phyloP scores from a whole-genome alignment of 306 rosid species.

The Mimosa pudica region DNA sequence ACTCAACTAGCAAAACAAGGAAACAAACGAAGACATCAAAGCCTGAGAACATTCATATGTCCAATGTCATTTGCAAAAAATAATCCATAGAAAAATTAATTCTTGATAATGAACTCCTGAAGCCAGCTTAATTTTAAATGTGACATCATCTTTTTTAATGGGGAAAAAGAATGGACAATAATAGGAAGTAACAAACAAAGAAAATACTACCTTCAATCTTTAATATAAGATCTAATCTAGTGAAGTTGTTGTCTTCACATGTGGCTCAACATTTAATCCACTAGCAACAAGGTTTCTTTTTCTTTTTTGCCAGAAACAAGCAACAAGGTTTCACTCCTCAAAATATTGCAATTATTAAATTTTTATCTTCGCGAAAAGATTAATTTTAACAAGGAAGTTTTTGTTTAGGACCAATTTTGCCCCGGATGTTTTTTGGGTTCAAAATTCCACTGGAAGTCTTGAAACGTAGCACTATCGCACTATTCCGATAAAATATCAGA shows the following conservation, averaged over 20 bases:
- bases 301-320: too few species aligned
- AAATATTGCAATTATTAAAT: background rate
- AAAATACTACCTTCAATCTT: background rate
- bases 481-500: too few species aligned
- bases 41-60: background rate
- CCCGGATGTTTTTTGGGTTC: too few species aligned
- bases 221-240: background rate
- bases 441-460: too few species aligned
- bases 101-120: slow-evolving; percentile 10
- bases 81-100: background rate
- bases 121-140: slow-evolving; percentile 4
- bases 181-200: background rate
- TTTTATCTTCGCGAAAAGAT: background rate
- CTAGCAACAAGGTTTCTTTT: too few species aligned
- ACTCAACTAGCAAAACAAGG: background rate
- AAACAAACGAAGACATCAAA: background rate
- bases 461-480: too few species aligned
- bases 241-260: background rate
- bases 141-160: background rate
- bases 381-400: too few species aligned
- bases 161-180: background rate
- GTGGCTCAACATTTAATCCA: background rate
- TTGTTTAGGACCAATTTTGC: too few species aligned
- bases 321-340: background rate
- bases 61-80: background rate